Percentiles rank a stretch among this genome's conserved stretches.
Evolutionary conservation across 2,329 filamentous ascomycete species (phyloP).

Genomic region (Colletotrichum eleusines): DNA sequence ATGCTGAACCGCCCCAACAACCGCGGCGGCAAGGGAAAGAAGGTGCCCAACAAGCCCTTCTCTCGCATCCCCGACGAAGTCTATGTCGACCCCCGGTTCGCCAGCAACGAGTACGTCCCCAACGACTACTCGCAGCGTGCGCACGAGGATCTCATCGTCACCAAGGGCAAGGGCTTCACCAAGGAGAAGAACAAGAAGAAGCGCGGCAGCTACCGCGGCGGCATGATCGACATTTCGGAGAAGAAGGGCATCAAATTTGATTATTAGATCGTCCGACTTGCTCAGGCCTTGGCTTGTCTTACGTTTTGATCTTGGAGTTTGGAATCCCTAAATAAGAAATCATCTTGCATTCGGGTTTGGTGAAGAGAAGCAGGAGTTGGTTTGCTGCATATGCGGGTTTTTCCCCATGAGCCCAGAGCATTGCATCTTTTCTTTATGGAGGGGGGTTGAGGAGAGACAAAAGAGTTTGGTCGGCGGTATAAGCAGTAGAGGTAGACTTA

Average conservation of each 20-base stretch:
- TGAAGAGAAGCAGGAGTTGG: slow-evolving; percentile 2
- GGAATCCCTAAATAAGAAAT: slow-evolving; percentile 9
- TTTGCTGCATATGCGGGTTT: slow-evolving; percentile 18
- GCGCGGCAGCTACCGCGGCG: slow-evolving; percentile 89
- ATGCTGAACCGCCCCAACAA: slow-evolving; percentile 53
- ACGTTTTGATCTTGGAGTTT: slow-evolving; percentile 32
- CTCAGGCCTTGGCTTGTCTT: slow-evolving; percentile 3
- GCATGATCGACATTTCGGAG: slow-evolving; percentile 83
- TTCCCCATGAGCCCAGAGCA: neutral
- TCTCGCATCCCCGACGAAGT: slow-evolving; percentile 80
- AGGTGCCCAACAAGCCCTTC: slow-evolving; percentile 74
- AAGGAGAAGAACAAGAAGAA: slow-evolving; percentile 99
- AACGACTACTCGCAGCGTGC: slow-evolving; percentile 93
- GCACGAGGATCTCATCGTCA: slow-evolving; percentile 88
- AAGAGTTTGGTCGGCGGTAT: slow-evolving; percentile 4
- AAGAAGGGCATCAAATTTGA: slow-evolving; percentile 96
- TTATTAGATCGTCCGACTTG: slow-evolving; percentile 62
- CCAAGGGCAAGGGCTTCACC: slow-evolving; percentile 95
- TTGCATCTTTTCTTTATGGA: slow-evolving; percentile 6
- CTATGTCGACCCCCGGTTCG: slow-evolving; percentile 74
- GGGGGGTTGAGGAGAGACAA: neutral
- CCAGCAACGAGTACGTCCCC: slow-evolving; percentile 83
- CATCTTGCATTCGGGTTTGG: neutral
- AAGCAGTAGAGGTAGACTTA: slow-evolving; percentile 9
- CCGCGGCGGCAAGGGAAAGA: slow-evolving; percentile 55